Conservation (phyloP, 176 grass and related monocot genomes). For the Poa pratensis region DNA sequence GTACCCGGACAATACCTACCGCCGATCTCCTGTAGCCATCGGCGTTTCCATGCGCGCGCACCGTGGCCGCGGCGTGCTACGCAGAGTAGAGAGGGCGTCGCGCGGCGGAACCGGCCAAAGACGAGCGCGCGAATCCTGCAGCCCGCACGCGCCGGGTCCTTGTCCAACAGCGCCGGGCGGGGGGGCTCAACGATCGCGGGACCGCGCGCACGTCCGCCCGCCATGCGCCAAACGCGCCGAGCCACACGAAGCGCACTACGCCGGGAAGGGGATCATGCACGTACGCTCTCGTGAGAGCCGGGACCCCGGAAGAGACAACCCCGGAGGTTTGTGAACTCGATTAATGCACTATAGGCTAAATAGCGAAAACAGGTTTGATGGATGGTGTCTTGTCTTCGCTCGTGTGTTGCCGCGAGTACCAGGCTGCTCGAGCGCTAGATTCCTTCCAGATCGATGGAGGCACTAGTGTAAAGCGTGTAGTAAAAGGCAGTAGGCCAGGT, state of each 20-base stretch:
- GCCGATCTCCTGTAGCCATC: conserved; percentile 13
- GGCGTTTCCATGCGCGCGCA: neutral
- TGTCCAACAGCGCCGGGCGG: conserved; percentile 26
- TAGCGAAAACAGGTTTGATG: neutral
- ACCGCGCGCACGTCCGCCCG: conserved; percentile 10
- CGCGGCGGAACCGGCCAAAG: neutral
- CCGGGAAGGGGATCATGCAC: neutral
- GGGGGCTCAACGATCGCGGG: neutral
- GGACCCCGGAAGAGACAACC: neutral
- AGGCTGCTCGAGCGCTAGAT: too few species aligned
- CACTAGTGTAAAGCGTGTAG: too few species aligned
- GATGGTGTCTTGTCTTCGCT: too few species aligned
- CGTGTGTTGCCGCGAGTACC: too few species aligned
- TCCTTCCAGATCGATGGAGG: too few species aligned
- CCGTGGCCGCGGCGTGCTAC: too few species aligned
- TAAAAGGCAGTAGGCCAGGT: too few species aligned
- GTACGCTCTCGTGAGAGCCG: too few species aligned
- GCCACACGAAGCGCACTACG: neutral
- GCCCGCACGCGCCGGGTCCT: conserved; percentile 29
- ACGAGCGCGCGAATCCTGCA: neutral
- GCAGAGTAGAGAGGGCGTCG: too few species aligned
- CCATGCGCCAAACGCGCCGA: conserved; percentile 27
- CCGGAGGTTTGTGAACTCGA: too few species aligned
- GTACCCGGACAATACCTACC: too few species aligned
- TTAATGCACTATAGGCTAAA: too few species aligned